Conservation (phyloP, 345 rosid species). For the Moringa oleifera region DNA sequence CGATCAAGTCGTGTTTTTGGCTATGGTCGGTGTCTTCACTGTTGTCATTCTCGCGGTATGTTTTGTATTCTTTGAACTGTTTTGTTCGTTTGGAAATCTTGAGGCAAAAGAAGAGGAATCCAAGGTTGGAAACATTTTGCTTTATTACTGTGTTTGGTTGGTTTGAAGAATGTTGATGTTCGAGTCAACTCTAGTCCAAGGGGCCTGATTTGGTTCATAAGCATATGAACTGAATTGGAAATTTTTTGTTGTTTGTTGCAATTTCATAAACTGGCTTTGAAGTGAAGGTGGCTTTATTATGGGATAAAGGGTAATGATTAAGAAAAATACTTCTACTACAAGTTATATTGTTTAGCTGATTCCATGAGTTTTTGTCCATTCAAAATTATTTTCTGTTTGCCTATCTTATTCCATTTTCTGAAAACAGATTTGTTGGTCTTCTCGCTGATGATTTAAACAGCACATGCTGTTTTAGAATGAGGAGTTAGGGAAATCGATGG, state of each 20-base stretch:
- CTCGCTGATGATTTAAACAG: background rate
- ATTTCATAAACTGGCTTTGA: background rate
- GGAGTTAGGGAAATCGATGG: no score
- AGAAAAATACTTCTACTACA: no score
- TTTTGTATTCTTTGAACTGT: conserved; percentile 9
- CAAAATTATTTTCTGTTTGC: no score
- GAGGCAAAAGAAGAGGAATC: background rate
- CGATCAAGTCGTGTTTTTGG: conserved; percentile 57
- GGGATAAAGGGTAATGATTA: no score
- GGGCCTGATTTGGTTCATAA: no score
- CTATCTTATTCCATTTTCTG: background rate
- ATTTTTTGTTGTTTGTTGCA: background rate
- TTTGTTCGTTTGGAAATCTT: conserved; percentile 11
- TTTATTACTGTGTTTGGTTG: background rate
- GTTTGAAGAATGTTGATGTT: no score
- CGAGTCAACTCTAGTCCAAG: no score
- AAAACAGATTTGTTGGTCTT: background rate
- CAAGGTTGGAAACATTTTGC: background rate
- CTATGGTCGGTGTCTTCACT: conserved; percentile 74
- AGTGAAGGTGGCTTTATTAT: background rate
- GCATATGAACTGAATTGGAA: no score
- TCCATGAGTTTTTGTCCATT: background rate
- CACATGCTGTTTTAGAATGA: no score
- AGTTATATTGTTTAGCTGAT: no score
- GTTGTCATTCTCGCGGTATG: conserved; percentile 77